phyloP scores from a whole-genome alignment of 805 yeast genomes.

The Sugiyamaella valdiviana region DNA sequence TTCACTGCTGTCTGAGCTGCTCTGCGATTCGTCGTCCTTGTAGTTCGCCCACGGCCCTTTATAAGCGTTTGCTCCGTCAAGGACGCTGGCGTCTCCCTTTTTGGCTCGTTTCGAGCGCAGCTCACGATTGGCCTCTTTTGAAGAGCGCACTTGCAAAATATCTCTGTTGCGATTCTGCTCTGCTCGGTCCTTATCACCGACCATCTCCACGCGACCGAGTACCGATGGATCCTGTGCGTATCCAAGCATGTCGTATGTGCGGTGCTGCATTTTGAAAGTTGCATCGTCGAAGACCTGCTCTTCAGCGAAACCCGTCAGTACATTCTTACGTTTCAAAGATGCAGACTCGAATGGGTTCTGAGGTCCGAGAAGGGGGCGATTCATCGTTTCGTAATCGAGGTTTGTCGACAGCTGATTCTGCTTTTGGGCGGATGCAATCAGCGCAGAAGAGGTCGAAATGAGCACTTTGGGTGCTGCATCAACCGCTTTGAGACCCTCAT shows the following conservation, averaged over 20 bases:
- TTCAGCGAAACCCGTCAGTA: constrained; percentile 29
- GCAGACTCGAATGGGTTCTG: constrained; percentile 12
- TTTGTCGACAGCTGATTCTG: neutral
- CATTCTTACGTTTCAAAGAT: constrained; percentile 25
- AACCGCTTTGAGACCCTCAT: neutral
- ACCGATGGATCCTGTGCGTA: constrained; percentile 29
- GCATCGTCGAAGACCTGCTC: constrained; percentile 36
- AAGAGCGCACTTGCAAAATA: constrained; percentile 22
- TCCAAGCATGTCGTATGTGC: constrained; percentile 33
- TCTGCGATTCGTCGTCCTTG: constrained; percentile 21
- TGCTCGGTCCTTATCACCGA: constrained; percentile 24
- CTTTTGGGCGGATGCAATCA: neutral
- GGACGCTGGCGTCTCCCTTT: constrained; percentile 36
- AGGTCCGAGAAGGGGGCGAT: constrained; percentile 9
- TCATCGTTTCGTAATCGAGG: neutral
- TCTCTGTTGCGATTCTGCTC: constrained; percentile 25
- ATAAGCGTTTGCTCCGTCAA: constrained; percentile 42
- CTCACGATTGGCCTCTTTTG: constrained; percentile 30
- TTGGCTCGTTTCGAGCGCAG: constrained; percentile 34
- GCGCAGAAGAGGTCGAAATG: neutral
- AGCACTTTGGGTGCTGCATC: constrained; percentile 9
- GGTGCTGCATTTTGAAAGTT: constrained; percentile 39
- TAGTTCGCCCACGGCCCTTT: constrained; percentile 63
- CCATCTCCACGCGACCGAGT: constrained; percentile 7
- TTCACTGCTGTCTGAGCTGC: constrained; percentile 6